Evolutionary conservation across 2,329 filamentous ascomycete genomes (phyloP).

Genomic region (Phoma sp.): DNA sequence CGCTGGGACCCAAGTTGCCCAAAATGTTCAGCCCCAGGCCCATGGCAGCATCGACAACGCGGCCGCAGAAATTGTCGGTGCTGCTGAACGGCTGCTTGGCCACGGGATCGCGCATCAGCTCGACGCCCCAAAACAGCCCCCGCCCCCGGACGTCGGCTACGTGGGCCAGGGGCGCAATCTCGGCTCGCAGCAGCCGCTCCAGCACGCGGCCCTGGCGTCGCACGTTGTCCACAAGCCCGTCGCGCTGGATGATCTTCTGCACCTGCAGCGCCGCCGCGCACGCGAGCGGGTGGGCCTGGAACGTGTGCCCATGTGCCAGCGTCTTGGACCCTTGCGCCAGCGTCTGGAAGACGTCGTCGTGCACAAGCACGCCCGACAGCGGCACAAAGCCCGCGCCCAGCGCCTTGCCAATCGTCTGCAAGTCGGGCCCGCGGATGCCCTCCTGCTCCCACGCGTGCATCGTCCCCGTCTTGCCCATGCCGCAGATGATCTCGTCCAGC

Average conservation of each 20-base stretch:
- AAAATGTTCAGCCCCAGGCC: slow-evolving; percentile 64
- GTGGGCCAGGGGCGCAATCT: slow-evolving; percentile 52
- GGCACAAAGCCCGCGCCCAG: slow-evolving; percentile 68
- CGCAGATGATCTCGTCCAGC: slow-evolving; percentile 55
- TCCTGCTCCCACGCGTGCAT: slow-evolving; percentile 52
- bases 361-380: slow-evolving; percentile 64
- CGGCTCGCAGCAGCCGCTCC: slow-evolving; percentile 50
- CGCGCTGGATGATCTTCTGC: slow-evolving; percentile 58
- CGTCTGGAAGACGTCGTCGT: slow-evolving; percentile 52
- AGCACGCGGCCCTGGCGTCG: slow-evolving; percentile 60
- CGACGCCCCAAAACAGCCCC: slow-evolving; percentile 64
- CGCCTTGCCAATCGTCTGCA: slow-evolving; percentile 70
- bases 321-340: slow-evolving; percentile 52
- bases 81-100: slow-evolving; percentile 59
- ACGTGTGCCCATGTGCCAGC: slow-evolving; percentile 66
- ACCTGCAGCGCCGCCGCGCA: slow-evolving; percentile 68
- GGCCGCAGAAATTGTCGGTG: neutral
- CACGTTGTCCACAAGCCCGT: slow-evolving; percentile 58
- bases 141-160: slow-evolving; percentile 66
- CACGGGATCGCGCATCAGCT: slow-evolving; percentile 61
- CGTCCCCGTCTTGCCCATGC: slow-evolving; percentile 38
- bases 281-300: slow-evolving; percentile 65
- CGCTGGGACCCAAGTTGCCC: slow-evolving; percentile 19
- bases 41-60: slow-evolving; percentile 57
- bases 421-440: slow-evolving; percentile 60